Conservation (phyloP, 306 rosid genomes). For the Erythrophleum fordii region DNA sequence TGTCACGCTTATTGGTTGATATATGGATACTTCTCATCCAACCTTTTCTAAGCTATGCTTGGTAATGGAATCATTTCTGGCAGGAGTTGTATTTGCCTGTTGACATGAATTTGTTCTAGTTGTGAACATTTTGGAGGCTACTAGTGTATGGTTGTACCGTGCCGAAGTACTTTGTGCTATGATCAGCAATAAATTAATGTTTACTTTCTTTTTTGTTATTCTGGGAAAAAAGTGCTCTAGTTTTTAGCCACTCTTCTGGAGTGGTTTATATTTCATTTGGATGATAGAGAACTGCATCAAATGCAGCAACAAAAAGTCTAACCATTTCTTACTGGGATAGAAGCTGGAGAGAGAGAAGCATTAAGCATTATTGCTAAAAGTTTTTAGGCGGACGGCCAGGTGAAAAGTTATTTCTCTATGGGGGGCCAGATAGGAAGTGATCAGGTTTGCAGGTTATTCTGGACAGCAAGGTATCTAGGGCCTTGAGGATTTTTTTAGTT, state of each 20-base stretch:
- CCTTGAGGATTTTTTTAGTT: background rate
- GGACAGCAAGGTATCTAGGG: background rate
- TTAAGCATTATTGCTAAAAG: background rate
- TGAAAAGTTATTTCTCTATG: background rate
- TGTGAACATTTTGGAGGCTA: background rate
- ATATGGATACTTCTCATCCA: background rate
- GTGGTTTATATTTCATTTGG: constrained; percentile 14
- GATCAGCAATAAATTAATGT: background rate
- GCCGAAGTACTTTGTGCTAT: background rate
- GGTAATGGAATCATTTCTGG: background rate
- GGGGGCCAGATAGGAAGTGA: background rate
- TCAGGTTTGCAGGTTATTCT: background rate
- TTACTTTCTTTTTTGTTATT: background rate
- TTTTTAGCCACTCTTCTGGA: background rate
- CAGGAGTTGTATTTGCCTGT: background rate
- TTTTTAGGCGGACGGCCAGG: background rate
- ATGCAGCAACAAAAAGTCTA: background rate
- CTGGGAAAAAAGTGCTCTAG: background rate
- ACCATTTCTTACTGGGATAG: background rate
- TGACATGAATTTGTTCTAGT: background rate
- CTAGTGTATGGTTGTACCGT: background rate
- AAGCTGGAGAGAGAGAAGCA: background rate
- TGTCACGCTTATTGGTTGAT: background rate
- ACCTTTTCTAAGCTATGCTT: background rate
- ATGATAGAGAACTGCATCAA: background rate